Conservation (phyloP, 139 green algal species). For the Tetradesmus lagerheimii region DNA sequence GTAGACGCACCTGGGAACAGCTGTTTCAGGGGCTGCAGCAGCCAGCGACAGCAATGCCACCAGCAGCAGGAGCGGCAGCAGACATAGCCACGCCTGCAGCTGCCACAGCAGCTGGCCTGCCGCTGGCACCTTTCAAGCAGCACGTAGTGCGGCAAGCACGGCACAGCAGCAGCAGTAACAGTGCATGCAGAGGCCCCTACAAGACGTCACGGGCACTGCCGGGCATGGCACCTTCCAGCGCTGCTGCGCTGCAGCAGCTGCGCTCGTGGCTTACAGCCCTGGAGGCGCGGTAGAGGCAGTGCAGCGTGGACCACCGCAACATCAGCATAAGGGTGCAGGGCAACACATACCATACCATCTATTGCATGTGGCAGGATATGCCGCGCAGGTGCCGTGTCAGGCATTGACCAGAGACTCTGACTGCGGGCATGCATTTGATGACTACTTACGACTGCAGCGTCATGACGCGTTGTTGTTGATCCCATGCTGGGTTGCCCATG, state of each 20-base stretch:
- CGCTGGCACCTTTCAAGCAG: neutral
- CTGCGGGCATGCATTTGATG: neutral
- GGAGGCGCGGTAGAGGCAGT: constrained; percentile 7
- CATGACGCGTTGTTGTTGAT: neutral
- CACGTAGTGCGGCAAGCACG: neutral
- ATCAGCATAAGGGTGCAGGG: neutral
- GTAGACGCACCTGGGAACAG: neutral
- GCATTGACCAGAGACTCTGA: neutral
- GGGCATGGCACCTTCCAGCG: constrained; percentile 13
- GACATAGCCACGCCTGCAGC: neutral
- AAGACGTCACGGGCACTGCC: neutral
- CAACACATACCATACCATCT: neutral
- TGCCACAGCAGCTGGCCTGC: neutral
- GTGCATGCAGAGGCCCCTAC: neutral
- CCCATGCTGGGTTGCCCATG: neutral
- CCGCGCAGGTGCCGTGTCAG: neutral
- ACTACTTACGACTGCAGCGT: neutral
- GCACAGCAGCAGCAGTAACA: neutral
- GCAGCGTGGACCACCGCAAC: neutral
- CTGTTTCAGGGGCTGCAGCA: neutral
- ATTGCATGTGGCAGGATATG: neutral
- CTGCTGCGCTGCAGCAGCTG: neutral
- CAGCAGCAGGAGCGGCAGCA: neutral
- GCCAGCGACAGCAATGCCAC: neutral
- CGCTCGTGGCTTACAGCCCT: constrained; percentile 5